phyloP scores from a whole-genome alignment of 2,329 filamentous ascomycete genomes.

The Penicillium thymicola region DNA sequence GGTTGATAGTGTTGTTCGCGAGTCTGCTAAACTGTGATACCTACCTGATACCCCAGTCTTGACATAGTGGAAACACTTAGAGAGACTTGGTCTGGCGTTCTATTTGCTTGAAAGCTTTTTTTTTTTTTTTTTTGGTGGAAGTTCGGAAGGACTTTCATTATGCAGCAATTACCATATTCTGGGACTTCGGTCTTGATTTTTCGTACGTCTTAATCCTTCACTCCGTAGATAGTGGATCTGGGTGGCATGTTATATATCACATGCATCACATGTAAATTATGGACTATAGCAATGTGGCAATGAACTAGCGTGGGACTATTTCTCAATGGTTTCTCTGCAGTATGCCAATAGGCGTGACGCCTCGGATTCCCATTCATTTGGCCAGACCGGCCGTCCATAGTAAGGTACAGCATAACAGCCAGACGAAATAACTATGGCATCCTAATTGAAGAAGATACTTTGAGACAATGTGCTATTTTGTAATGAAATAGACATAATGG shows the following conservation, averaged over 20 bases:
- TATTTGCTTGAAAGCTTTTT: background rate
- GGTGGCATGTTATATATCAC: background rate
- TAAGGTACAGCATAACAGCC: background rate
- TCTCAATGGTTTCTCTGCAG: too few species aligned
- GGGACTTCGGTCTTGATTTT: background rate
- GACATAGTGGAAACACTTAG: background rate
- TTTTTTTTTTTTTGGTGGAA: background rate
- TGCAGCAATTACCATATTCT: background rate
- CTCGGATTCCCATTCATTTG: too few species aligned
- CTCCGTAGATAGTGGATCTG: background rate
- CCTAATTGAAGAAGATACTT: background rate
- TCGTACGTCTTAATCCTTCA: background rate
- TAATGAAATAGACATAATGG: background rate
- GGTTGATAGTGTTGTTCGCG: conserved; percentile 73
- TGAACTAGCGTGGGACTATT: too few species aligned
- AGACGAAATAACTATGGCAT: background rate
- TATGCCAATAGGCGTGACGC: too few species aligned
- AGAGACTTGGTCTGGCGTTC: conserved; percentile 7
- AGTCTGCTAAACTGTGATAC: conserved; percentile 28
- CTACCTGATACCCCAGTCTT: conserved; percentile 4
- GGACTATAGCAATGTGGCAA: background rate
- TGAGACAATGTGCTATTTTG: background rate
- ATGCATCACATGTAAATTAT: background rate
- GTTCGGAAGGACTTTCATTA: background rate
- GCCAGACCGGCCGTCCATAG: too few species aligned